Evolutionary conservation across 2,329 filamentous ascomycete genomes (phyloP), one percentile per base, ranked within the genome.

Genomic region (Metarhizium humberi): DNA sequence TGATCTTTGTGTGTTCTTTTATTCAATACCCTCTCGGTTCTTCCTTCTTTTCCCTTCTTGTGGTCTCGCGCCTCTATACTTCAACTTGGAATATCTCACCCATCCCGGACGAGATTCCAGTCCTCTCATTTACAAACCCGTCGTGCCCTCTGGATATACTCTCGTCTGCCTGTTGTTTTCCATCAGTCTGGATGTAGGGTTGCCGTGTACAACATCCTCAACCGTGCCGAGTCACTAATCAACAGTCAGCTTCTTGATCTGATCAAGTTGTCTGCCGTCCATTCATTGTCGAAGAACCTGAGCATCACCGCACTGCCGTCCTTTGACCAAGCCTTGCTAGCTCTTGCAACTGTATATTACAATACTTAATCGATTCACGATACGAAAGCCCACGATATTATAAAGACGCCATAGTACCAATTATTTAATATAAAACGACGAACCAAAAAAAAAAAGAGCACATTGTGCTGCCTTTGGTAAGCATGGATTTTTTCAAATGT

Each of bases 21-120:
- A 73, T 74, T 36, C 18, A 52, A 51, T 50, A 71, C 69, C 70
- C 71, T 72, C 73, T 72, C 70, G 72, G 72, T 74, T 76, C 74
- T 74, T 75, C 69, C 72, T 75, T 75, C 69, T 72, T 75, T 75
- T 63, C 55, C 53, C 50, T 56, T 55, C 50, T 53, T 51, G 66
- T 71, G 69, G 70, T 43, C 54, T 56, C 54, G 51, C 20, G 49
- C 54, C 63, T 67, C 53, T 63, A 25, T 25, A 63, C 64, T 66
- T 65, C 68, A 70, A 56, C 53, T 73, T 69, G 74, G 73, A 73
- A 71, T 66, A 65, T 63, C 66, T 71, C 65, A 59, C 61, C 60
- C 50, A 20, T 54, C 60, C 62, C 13, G 10, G 13, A 40, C 57
- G 66, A 71, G 66, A 66, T 63, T 69, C 69, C 69, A 63, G 69